Evolutionary conservation across 2,329 filamentous ascomycete genomes (phyloP).

Genomic region (Ophiostoma sp.): DNA sequence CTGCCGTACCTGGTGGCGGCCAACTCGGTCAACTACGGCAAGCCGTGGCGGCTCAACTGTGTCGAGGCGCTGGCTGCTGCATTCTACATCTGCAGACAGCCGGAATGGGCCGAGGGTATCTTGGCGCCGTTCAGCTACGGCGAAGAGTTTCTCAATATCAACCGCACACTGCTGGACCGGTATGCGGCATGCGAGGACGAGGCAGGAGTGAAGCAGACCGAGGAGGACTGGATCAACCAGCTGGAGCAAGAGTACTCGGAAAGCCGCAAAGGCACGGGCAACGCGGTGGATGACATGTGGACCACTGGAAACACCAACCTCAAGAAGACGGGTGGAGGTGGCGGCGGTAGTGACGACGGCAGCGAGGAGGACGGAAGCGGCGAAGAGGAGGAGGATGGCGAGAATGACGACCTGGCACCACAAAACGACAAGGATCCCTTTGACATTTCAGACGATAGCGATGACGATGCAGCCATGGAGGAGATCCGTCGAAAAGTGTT

Average conservation of each 20-base stretch:
- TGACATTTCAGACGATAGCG: slow-evolving; percentile 70
- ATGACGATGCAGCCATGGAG: slow-evolving; percentile 74
- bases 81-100: slow-evolving; percentile 86
- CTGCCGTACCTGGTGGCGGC: slow-evolving; percentile 94
- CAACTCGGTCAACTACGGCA: slow-evolving; percentile 95
- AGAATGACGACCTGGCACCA: slow-evolving; percentile 23
- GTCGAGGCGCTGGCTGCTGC: slow-evolving; percentile 90
- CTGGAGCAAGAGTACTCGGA: slow-evolving; percentile 85
- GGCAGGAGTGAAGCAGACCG: slow-evolving; percentile 73
- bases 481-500: slow-evolving; percentile 87
- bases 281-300: slow-evolving; percentile 65
- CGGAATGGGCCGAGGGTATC: slow-evolving; percentile 83
- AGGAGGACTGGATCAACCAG: slow-evolving; percentile 82
- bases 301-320: slow-evolving; percentile 81
- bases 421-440: slow-evolving; percentile 57
- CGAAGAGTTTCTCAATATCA: slow-evolving; percentile 83
- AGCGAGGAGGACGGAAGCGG: slow-evolving; percentile 42
- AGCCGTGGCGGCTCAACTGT: slow-evolving; percentile 91
- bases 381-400: slow-evolving; percentile 39
- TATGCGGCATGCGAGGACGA: slow-evolving; percentile 83
- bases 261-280: slow-evolving; percentile 50
- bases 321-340: slow-evolving; percentile 32
- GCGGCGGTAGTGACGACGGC: slow-evolving; percentile 38
- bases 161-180: slow-evolving; percentile 69
- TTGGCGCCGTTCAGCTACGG: slow-evolving; percentile 85